A percentile compares a stretch with the other conserved stretches of the same genome.
phyloP scores from a whole-genome alignment of 2,329 filamentous ascomycete species.

The Diaporthe amygdali region DNA sequence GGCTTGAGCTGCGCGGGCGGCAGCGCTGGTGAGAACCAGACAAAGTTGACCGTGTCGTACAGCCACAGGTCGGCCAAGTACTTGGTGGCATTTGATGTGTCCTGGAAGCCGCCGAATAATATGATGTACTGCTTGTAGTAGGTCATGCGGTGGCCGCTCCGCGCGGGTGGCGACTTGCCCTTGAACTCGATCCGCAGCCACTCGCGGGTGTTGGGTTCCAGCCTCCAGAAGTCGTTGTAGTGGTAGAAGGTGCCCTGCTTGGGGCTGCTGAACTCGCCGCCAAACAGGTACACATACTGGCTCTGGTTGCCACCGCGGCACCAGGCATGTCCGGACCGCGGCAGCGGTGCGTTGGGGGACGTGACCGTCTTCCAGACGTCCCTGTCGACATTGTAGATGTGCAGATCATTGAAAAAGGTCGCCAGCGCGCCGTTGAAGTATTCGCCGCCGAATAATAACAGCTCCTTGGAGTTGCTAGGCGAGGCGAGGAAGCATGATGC shows the following conservation, averaged over 20 bases:
- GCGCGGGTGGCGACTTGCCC: constrained; percentile 80
- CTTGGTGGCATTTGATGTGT: constrained; percentile 92
- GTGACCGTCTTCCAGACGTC: constrained; percentile 93
- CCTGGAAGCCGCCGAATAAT: constrained; percentile 95
- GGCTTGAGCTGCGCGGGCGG: constrained; percentile 84
- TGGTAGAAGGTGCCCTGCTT: constrained; percentile 99
- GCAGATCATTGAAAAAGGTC: constrained; percentile 70
- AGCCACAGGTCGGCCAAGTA: constrained; percentile 95
- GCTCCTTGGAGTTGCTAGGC: constrained; percentile 83
- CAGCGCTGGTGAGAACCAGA: constrained; percentile 79
- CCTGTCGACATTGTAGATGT: constrained; percentile 77
- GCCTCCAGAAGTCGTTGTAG: constrained; percentile 97
- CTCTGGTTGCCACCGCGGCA: constrained; percentile 83
- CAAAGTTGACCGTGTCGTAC: constrained; percentile 87
- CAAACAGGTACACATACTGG: constrained; percentile 88
- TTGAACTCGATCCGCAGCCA: constrained; percentile 87
- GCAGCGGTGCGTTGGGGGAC: constrained; percentile 88
- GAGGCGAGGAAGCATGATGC: constrained; percentile 85
- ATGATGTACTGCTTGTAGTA: constrained; percentile 97
- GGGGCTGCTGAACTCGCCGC: constrained; percentile 93
- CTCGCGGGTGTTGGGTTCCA: constrained; percentile 83
- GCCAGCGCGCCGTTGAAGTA: constrained; percentile 93
- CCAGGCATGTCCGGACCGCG: constrained; percentile 93
- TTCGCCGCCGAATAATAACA: constrained; percentile 93
- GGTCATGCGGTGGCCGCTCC: constrained; percentile 94